phyloP scores from a whole-genome alignment of 2,329 filamentous ascomycete species.

The Diplodia mutila region DNA sequence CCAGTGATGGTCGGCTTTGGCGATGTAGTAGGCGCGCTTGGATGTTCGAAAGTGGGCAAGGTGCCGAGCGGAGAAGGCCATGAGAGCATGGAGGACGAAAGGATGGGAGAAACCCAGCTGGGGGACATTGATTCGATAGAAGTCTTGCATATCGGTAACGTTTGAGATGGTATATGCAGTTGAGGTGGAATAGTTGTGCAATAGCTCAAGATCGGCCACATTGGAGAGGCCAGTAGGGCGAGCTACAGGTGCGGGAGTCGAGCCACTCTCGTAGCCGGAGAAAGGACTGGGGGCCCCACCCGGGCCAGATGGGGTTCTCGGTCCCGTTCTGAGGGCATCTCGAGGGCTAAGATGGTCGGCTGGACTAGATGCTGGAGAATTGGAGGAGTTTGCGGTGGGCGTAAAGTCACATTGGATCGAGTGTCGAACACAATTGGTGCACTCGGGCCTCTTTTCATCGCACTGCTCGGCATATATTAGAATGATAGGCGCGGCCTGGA shows the following conservation, averaged over 20 bases:
- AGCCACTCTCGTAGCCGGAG: not conserved
- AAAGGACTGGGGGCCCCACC: slow-evolving; percentile 2
- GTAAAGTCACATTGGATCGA: slow-evolving; percentile 35
- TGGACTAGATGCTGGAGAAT: slow-evolving; percentile 2
- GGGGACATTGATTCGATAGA: slow-evolving; percentile 34
- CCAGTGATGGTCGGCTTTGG: slow-evolving; percentile 10
- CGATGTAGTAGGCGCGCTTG: not conserved
- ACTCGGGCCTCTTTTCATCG: slow-evolving; percentile 38
- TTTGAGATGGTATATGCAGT: slow-evolving; percentile 34
- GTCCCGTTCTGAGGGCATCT: not conserved
- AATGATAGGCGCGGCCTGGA: not conserved
- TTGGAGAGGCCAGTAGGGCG: slow-evolving; percentile 25
- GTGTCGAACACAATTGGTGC: slow-evolving; percentile 39
- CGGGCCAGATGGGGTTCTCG: slow-evolving; percentile 3
- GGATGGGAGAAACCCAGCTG: slow-evolving; percentile 46
- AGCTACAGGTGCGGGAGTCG: not conserved
- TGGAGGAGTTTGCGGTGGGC: slow-evolving; percentile 27
- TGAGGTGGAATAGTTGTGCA: slow-evolving; percentile 39
- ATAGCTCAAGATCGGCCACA: slow-evolving; percentile 35
- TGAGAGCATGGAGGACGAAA: slow-evolving; percentile 50
- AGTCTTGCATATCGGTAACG: slow-evolving; percentile 30
- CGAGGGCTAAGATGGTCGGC: not conserved
- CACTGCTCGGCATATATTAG: slow-evolving; percentile 28
- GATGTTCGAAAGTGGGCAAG: slow-evolving; percentile 29
- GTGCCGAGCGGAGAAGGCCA: slow-evolving; percentile 52